Evolutionary conservation across 2,329 filamentous ascomycete genomes (phyloP).

Genomic region (Phoma sp.): DNA sequence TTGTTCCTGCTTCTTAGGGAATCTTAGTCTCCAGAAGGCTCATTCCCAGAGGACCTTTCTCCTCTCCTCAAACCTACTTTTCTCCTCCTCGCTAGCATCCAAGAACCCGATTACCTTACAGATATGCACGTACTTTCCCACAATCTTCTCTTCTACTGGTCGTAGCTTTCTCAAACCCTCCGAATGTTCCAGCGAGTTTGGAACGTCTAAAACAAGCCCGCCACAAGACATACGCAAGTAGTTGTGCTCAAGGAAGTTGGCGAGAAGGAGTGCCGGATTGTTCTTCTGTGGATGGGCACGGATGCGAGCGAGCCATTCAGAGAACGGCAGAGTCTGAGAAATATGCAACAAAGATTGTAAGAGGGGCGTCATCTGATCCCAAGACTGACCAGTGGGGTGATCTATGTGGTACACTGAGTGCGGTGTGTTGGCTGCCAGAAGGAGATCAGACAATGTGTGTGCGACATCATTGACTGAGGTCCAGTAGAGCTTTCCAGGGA

Average conservation of each 20-base stretch:
- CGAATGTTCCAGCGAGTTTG: not conserved
- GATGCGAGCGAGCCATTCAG: not conserved
- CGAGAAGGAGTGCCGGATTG: not conserved
- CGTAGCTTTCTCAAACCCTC: not conserved
- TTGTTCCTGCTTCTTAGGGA: no score
- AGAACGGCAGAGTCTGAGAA: not conserved
- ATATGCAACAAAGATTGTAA: not conserved
- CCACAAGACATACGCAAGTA: not conserved
- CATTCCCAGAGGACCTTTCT: not conserved
- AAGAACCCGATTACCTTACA: not conserved
- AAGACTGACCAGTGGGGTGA: constrained; percentile 52
- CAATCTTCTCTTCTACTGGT: not conserved
- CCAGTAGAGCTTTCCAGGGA: constrained; percentile 41
- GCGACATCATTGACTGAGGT: constrained; percentile 54
- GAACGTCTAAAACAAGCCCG: not conserved
- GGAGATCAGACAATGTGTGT: constrained; percentile 41
- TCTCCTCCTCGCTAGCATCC: not conserved
- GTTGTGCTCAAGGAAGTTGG: not conserved
- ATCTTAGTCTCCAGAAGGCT: no score
- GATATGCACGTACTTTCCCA: not conserved
- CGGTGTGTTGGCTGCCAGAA: constrained; percentile 26
- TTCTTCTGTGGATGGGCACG: not conserved
- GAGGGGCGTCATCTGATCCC: constrained; percentile 45
- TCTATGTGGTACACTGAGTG: constrained; percentile 55
- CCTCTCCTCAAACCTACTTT: no score